These are phyloP conservation scores for Dipteronia dyeriana DNA, from an alignment of 345 rosid species.

Conservation along the genomic window DNA sequence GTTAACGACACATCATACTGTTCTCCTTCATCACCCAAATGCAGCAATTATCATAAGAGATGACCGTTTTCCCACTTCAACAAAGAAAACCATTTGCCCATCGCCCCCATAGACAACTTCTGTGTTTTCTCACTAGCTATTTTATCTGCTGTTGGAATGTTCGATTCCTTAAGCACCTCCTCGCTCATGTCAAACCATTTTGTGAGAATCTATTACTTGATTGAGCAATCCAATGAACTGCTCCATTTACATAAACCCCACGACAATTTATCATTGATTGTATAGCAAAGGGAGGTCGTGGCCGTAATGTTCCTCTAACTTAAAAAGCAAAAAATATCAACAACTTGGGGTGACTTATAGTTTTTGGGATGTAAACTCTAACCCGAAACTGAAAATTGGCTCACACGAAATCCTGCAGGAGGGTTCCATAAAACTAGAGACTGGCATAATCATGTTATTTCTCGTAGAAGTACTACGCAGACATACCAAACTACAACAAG, in stretches of 20 bases:
- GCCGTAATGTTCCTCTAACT: conserved; percentile 29
- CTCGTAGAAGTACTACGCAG: background rate
- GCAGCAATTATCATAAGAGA: conserved; percentile 13
- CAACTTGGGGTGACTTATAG: conserved; percentile 23
- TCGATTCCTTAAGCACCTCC: conserved; percentile 31
- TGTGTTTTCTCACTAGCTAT: background rate
- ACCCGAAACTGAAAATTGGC: too few relatives aligned
- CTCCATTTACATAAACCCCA: conserved; percentile 30
- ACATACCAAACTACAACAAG: conserved; percentile 1
- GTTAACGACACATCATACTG: too few relatives aligned
- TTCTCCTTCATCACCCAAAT: conserved; percentile 44
- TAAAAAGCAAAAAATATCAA: conserved; percentile 37
- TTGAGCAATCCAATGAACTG: conserved; percentile 41
- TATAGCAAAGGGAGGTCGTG: conserved; percentile 7
- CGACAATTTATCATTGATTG: conserved; percentile 20
- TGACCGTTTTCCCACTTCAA: conserved; percentile 7
- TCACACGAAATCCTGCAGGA: too few relatives aligned
- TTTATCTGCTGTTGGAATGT: conserved; percentile 25
- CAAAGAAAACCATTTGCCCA: conserved; percentile 20
- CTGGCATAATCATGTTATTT: background rate
- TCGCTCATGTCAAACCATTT: conserved; percentile 22
- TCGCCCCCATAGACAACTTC: conserved; percentile 22
- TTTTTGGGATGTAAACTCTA: too few relatives aligned
- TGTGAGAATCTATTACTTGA: background rate
- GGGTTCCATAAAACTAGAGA: conserved; percentile 16